phyloP scores from a whole-genome alignment of 2,329 filamentous ascomycete genomes.

The Bipolaris victoriae region DNA sequence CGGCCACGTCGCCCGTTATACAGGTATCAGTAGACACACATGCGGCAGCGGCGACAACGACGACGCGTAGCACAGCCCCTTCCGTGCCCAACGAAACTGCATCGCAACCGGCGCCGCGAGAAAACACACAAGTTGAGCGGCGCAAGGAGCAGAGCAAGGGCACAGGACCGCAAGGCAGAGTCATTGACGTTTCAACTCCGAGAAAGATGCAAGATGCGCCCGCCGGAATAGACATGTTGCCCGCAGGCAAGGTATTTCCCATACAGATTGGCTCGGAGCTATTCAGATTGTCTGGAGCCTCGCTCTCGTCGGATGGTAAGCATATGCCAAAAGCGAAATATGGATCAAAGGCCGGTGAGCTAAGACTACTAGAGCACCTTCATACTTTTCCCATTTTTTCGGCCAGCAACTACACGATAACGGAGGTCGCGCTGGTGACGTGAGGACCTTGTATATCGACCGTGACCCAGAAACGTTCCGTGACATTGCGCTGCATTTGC shows the following conservation, averaged over 20 bases:
- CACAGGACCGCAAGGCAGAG: conserved; percentile 42
- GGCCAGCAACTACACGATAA: conserved; percentile 75
- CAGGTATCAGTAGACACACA: conserved; percentile 24
- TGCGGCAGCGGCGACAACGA: conserved; percentile 27
- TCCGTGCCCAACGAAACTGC: conserved; percentile 22
- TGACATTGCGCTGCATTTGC: conserved; percentile 88
- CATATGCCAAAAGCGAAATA: conserved; percentile 10
- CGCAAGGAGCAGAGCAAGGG: conserved; percentile 40
- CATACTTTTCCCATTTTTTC: conserved; percentile 96
- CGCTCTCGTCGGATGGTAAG: conserved; percentile 74
- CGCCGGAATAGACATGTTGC: conserved; percentile 57
- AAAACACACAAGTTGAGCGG: conserved; percentile 26
- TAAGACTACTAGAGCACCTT: conserved; percentile 76
- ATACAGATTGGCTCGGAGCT: conserved; percentile 73
- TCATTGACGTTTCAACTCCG: conserved; percentile 44
- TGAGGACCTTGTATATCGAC: conserved; percentile 92
- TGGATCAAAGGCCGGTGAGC: conserved; percentile 26
- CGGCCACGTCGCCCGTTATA: conserved; percentile 31
- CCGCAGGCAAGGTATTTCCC: conserved; percentile 73
- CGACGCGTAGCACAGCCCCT: conserved; percentile 27
- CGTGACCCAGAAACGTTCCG: conserved; percentile 87
- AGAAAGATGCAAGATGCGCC: conserved; percentile 38
- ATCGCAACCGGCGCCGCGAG: conserved; percentile 16
- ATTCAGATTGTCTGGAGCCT: conserved; percentile 73
- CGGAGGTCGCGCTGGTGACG: conserved; percentile 62